Base-by-base conservation (phyloP, 2,329 filamentous ascomycete species). In the Penicillium concentricum region DNA sequence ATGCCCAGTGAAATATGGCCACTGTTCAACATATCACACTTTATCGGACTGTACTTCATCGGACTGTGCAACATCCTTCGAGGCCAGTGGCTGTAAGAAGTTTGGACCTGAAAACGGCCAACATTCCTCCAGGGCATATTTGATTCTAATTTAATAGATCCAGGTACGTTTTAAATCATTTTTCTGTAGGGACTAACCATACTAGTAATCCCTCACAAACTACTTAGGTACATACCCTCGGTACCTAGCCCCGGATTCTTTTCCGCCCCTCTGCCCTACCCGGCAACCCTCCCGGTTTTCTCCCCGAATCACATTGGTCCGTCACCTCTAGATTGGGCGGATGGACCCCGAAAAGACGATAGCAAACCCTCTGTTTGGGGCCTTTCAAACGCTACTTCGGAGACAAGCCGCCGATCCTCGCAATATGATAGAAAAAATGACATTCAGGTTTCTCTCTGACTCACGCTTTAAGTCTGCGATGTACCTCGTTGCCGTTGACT, bases 241-340 rank as follows among this genome's bases (percentile, higher is more conserved):
- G 35, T 32, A 12, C 30, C 12, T 26, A 35, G 39, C 30, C 30
- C 58, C 63, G 63, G 63, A 65, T 65, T 63, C 54, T 65, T 65
- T 64, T 65, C 63, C 63, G 63, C 49, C 30, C 37, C 43, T 8
- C n/a, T 34, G 18, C 50, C 45, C 53, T 39, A 56, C 37, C 48
- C 61, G 46, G 56, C 51, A 47, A 46, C 41, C 30, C 30, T 42
- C 41, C 56, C 57, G 51, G 52, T 42, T 22, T 55, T 62, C 55
- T 60, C 32, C 38, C 59, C 61, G 57, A 62, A 35, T 39, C 38
- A 48, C 3, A 56, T 12, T 39, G 34, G 34, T n/a, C 43, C 45
- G n/a, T 52, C n/a, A 10, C 26, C 44, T 18, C 30, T 44, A 39
- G 24, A 38, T 39, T 35, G n/a, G 30, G n/a, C 24, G 28, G 32